These are phyloP conservation scores for Leishmania martiniquensis DNA, from an alignment of 208 protist species.

Conservation along the genomic window DNA sequence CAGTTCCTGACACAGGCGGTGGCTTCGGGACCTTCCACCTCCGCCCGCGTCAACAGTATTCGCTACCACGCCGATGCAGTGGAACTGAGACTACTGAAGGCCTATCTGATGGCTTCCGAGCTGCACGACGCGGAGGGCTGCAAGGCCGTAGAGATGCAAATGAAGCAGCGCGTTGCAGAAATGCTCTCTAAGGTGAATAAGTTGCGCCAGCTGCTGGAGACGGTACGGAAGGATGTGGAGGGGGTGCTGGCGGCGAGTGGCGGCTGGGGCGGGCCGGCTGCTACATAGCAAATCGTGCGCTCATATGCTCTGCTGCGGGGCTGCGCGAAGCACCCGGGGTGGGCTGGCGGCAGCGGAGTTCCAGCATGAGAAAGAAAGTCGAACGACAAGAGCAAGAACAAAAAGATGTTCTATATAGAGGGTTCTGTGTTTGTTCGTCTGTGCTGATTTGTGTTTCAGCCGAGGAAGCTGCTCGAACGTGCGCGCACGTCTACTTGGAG, in stretches of 20 bases:
- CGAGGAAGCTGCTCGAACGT: neutral
- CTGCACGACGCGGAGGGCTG: slow-evolving; percentile 32
- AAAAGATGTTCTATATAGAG: neutral
- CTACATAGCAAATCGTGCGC: neutral
- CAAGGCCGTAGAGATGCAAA: slow-evolving; percentile 33
- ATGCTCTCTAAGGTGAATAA: slow-evolving; percentile 28
- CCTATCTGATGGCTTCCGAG: slow-evolving; percentile 51
- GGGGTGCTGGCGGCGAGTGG: slow-evolving; percentile 33
- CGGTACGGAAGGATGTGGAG: slow-evolving; percentile 48
- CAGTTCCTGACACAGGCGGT: slow-evolving; percentile 50
- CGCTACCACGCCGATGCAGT: slow-evolving; percentile 46
- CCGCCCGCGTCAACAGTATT: slow-evolving; percentile 52
- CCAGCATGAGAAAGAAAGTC: neutral
- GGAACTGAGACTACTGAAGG: slow-evolving; percentile 43
- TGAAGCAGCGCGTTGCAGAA: slow-evolving; percentile 36
- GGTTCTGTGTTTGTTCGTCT: neutral
- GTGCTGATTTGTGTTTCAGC: neutral
- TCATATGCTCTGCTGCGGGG: neutral
- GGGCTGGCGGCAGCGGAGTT: neutral
- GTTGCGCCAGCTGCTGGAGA: slow-evolving; percentile 44
- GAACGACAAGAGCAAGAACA: too few species aligned
- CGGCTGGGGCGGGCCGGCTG: slow-evolving; percentile 6
- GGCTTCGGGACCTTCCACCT: slow-evolving; percentile 34
- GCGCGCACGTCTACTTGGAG: neutral
- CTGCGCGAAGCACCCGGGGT: neutral